Base-by-base conservation (phyloP, 2,329 filamentous ascomycete genomes). In the Cladosporium cucumerinum region DNA sequence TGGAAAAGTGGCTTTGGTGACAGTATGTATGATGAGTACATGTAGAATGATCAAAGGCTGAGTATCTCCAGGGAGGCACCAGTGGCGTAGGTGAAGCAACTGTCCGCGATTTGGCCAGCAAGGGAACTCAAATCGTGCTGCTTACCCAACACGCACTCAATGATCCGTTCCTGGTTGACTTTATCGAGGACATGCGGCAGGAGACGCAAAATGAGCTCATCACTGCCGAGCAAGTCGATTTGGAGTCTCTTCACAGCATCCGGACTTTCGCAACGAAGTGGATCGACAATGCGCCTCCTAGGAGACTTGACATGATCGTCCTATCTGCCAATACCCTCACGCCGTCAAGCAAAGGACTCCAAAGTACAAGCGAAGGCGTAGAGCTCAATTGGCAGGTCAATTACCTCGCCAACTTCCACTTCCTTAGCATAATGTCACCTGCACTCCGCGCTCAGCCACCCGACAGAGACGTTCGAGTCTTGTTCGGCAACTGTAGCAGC, bases 371-470 rank as follows among this genome's bases (percentile, higher is more conserved):
- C 6, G 93, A 97, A 73, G 93, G 92, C 0, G 81, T 98, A 16
- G 94, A 98, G 75, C 85, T 89, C 69, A 94, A 90, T 66, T 98
- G 93, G 93, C 92, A 93, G 80, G 83, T 98, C 71, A 99, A 99
- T 75, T 99, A 93, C 77, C 84, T 99, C 46, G 90, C 93, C 68
- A 98, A 97, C 77, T 98, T 97, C 79, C 96, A 99, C 74, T 84
- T 99, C 3, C 84, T 99, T 52, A 91, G 91, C 69, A 96, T 99
- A 32, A 83, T 99, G 39, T 95, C 90, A 71, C 95, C 95, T 0
- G 94, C 95, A 0, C 84, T 99, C 66, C 87, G 92, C 69, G 92
- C 91, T 1, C 95, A 99, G 78, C 95, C 95, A 1, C 88, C 96
- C 63, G 95, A 99, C 76, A 87, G 95, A 72, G 95, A 99, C 76